A percentile compares a stretch with the other conserved stretches of the same genome.
Conservation (phyloP, 2,329 filamentous ascomycete species). For the Davidsoniella neocaledoniae region DNA sequence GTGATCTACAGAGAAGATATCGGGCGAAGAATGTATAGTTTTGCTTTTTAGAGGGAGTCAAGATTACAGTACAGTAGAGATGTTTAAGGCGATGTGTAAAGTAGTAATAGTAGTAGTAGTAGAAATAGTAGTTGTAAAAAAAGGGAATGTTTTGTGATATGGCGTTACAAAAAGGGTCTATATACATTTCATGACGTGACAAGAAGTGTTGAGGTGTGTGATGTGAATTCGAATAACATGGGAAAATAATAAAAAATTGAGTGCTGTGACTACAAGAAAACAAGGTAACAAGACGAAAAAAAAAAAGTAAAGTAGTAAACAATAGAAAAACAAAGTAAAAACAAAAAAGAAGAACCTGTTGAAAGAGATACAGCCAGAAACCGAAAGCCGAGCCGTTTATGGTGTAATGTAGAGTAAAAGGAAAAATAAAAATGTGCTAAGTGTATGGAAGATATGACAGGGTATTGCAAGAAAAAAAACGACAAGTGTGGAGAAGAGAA, state of each 20-base stretch:
- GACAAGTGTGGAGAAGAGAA: constrained; percentile 9
- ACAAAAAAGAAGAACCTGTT: not conserved
- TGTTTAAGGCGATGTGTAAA: too few relatives aligned
- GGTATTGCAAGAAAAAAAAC: constrained; percentile 14
- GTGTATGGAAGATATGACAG: constrained; percentile 9
- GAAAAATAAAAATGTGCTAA: not conserved
- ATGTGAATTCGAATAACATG: not conserved
- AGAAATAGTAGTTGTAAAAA: not conserved
- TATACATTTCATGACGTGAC: constrained; percentile 12
- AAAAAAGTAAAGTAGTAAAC: constrained; percentile 1
- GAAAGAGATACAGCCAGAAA: constrained; percentile 1
- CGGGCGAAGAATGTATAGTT: too few relatives aligned
- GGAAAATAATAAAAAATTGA: not conserved
- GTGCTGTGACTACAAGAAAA: constrained; percentile 1
- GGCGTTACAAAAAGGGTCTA: constrained; percentile 11
- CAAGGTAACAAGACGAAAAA: not conserved
- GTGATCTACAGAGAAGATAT: too few relatives aligned
- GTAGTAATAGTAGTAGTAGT: too few relatives aligned
- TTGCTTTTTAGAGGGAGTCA: too few relatives aligned
- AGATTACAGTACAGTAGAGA: too few relatives aligned
- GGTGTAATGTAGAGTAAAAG: constrained; percentile 5
- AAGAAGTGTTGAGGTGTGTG: not conserved
- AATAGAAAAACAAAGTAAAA: constrained; percentile 2
- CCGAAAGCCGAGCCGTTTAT: not conserved
- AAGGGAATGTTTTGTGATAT: constrained; percentile 10